Evolutionary conservation across 306 rosid genomes (phyloP), one percentile per base, ranked within the genome.

Genomic region (Castanopsis chinensis): DNA sequence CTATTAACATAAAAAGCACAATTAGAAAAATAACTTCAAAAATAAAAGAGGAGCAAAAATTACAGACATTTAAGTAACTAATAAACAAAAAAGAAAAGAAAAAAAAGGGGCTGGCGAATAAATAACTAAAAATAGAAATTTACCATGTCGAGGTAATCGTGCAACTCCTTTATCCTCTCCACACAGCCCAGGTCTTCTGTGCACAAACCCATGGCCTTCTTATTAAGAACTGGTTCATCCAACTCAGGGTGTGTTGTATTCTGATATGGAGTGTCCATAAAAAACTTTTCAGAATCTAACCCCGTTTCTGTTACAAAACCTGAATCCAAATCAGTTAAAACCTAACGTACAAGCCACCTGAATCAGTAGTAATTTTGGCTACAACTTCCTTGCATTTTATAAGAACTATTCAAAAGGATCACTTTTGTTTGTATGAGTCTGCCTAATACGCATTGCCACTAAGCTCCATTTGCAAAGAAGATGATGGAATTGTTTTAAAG

Each of bases 101-200:
- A 23, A 30, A 58, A 58, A 20, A 14, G 30, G 2, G 52, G 15
- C 6, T 21, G 35, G 11, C 18, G 5, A 59, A 75, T 15, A 19
- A 75, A 21, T 58, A 15, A 59, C 30, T 25, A 14, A 23, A 60
- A 58, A 18, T 60, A 6, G 45, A 30, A 19, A 64, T 13, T 15
- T 76, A 76, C 80, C 73, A 6, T 51, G 53, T 64, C 80, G 4
- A 76, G 73, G 73, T 64, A 76, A 51, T 14, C 35, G 18, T 32
- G 80, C 73, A 76, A 52, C 51, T 76, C 73, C 43, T 76, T 52
- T 65, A 76, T 63, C 52, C 64, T 76, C 51, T 45, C 61, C 54
- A 43, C 30, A 58, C 53, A 65, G 70, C 28, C 53, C 0, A 28
- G 63, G 41, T 76, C 73, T 65, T 65, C 52, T 65, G 70, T 20